Evolutionary conservation across 768 basidiomycete genomes (phyloP).

Genomic region (Auricularia auricula-judae): DNA sequence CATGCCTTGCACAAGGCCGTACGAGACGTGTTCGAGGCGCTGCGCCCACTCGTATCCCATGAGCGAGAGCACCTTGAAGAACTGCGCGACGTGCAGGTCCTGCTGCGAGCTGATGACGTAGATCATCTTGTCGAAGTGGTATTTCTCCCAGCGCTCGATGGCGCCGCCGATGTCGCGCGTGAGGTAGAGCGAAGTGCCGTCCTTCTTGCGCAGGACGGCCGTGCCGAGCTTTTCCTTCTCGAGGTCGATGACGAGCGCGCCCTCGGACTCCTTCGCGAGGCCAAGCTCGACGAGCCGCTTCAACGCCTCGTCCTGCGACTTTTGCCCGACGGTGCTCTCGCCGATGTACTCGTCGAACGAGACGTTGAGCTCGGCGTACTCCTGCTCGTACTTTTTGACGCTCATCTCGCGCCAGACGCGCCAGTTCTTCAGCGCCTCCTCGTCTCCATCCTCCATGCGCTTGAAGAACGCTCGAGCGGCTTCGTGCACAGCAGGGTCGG

Average conservation of each 20-base stretch:
- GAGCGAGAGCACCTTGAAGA: conserved; percentile 86
- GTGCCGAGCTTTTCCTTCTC: conserved; percentile 87
- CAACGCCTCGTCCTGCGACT: conserved; percentile 65
- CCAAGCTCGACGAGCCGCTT: conserved; percentile 56
- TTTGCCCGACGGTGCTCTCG: conserved; percentile 70
- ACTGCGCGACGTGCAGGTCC: conserved; percentile 78
- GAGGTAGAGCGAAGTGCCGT: conserved; percentile 88
- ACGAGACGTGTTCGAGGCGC: conserved; percentile 78
- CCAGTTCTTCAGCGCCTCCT: conserved; percentile 78
- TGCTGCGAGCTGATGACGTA: conserved; percentile 86
- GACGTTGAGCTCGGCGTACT: conserved; percentile 84
- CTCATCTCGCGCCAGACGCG: conserved; percentile 85
- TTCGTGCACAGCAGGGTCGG: conserved; percentile 57
- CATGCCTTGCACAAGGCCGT: conserved; percentile 57
- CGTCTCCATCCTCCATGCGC: conserved; percentile 87
- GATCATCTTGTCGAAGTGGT: conserved; percentile 87
- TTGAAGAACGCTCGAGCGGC: conserved; percentile 84
- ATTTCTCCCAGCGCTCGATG: conserved; percentile 83
- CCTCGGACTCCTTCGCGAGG: conserved; percentile 63
- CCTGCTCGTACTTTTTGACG: conserved; percentile 77
- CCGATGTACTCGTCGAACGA: conserved; percentile 87
- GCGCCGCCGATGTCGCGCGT: conserved; percentile 94
- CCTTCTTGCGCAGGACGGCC: conserved; percentile 81
- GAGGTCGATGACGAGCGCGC: conserved; percentile 79
- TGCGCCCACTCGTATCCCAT: conserved; percentile 87